phyloP scores from a whole-genome alignment of 257 asterid species.

The Ligustrum vulgare region DNA sequence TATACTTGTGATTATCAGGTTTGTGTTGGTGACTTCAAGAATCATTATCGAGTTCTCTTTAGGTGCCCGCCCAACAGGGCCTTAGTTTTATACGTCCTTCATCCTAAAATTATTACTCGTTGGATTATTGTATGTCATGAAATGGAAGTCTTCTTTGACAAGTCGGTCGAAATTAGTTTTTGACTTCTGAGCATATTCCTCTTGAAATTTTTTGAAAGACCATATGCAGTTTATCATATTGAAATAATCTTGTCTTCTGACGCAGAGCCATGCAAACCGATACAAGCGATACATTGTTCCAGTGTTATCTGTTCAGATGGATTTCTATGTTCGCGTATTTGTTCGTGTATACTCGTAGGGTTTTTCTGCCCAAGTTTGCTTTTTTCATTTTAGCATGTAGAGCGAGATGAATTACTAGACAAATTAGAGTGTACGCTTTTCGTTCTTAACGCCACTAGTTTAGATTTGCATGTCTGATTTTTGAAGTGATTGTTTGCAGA shows the following conservation, averaged over 20 bases:
- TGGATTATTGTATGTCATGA: neutral
- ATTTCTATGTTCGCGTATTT: slow-evolving; percentile 94
- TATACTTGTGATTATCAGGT: neutral
- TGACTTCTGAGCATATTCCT: neutral
- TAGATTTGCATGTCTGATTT: slow-evolving; percentile 18
- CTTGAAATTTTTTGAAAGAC: neutral
- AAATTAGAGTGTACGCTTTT: neutral
- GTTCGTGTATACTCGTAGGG: slow-evolving; percentile 91
- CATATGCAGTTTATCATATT: neutral
- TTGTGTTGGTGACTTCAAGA: neutral
- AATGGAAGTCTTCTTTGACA: neutral
- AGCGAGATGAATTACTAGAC: neutral
- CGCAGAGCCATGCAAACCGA: slow-evolving; percentile 98
- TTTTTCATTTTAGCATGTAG: neutral
- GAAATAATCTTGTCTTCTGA: slow-evolving; percentile 8
- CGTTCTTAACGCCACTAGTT: neutral
- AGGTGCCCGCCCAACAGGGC: neutral
- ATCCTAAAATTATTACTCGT: neutral
- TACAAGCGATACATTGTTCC: slow-evolving; percentile 93
- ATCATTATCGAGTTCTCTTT: neutral
- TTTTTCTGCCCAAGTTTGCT: slow-evolving; percentile 20
- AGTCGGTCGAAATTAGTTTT: neutral
- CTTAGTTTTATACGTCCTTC: neutral
- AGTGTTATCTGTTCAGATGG: slow-evolving; percentile 90
- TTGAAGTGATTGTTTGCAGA: slow-evolving; percentile 46